phyloP scores from a whole-genome alignment of 2,329 filamentous ascomycete genomes.

The Fusarium secorum region DNA sequence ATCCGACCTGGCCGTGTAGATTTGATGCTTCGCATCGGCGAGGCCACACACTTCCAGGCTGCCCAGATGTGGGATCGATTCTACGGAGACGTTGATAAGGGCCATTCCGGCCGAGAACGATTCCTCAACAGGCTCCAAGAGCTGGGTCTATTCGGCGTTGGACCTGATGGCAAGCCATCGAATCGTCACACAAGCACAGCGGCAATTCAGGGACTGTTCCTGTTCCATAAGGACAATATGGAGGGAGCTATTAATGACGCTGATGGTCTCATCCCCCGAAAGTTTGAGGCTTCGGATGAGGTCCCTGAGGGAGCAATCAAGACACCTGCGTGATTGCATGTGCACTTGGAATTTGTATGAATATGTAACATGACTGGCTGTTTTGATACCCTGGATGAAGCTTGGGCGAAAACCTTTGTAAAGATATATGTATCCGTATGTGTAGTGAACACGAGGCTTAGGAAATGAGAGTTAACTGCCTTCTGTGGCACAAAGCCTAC shows the following conservation, averaged over 20 bases:
- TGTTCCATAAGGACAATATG: slow-evolving; percentile 94
- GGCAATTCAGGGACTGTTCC: slow-evolving; percentile 89
- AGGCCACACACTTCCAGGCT: slow-evolving; percentile 87
- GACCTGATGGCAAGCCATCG: slow-evolving; percentile 55
- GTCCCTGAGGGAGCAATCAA: slow-evolving; percentile 52
- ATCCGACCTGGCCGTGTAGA: slow-evolving; percentile 93
- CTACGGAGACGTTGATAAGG: slow-evolving; percentile 80
- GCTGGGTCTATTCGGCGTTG: slow-evolving; percentile 73
- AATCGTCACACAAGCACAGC: slow-evolving; percentile 78
- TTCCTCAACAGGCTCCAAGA: slow-evolving; percentile 77
- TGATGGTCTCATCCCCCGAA: slow-evolving; percentile 68
- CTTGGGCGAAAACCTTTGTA: slow-evolving; percentile 3
- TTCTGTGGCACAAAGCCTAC: background rate
- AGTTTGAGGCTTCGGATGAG: slow-evolving; percentile 59
- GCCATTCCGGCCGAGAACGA: slow-evolving; percentile 66
- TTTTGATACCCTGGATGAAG: slow-evolving; percentile 31
- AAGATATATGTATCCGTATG: background rate
- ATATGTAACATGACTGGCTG: slow-evolving; percentile 22
- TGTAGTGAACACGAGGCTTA: background rate
- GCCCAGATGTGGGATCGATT: slow-evolving; percentile 92
- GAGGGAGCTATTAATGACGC: slow-evolving; percentile 85
- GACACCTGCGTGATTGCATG: slow-evolving; percentile 47
- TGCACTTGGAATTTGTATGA: slow-evolving; percentile 10
- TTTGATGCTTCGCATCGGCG: slow-evolving; percentile 88
- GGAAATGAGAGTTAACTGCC: background rate